Conservation (phyloP, 2,329 filamentous ascomycete species). For the Neofusicoccum cordaticola region DNA sequence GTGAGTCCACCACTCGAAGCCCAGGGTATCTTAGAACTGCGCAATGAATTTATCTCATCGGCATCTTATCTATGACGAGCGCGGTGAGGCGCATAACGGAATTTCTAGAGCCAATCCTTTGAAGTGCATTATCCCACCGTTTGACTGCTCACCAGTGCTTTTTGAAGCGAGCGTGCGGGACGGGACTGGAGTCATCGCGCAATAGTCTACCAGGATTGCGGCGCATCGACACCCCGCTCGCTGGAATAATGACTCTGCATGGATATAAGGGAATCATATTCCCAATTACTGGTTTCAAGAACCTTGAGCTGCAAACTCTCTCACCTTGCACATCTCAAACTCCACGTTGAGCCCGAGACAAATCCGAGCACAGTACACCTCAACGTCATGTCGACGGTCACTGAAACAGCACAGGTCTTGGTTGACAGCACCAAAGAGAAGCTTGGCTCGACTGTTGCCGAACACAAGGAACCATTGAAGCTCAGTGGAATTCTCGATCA, state of each 20-base stretch:
- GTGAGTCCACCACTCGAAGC: too few relatives aligned
- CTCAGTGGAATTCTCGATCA: constrained; percentile 51
- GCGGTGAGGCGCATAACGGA: neutral
- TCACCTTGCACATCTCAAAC: neutral
- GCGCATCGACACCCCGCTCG: neutral
- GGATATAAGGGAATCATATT: neutral
- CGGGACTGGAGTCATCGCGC: neutral
- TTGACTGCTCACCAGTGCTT: neutral
- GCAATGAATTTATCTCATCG: neutral
- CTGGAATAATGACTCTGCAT: neutral
- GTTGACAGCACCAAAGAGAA: constrained; percentile 7
- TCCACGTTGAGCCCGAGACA: neutral
- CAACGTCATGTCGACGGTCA: neutral
- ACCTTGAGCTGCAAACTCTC: too few relatives aligned
- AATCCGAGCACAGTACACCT: neutral
- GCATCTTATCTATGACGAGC: neutral
- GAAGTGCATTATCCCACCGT: neutral
- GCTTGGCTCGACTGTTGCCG: neutral
- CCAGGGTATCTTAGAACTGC: neutral
- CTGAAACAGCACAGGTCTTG: neutral
- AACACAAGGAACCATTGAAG: constrained; percentile 42
- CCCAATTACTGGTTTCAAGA: too few relatives aligned
- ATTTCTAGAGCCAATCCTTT: neutral
- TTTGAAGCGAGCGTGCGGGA: neutral
- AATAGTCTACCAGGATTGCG: neutral